Evolutionary conservation across 1,284 basidiomycete species (phyloP), one percentile per base, ranked within the genome.

Genomic region (Pseudozyma thailandica): DNA sequence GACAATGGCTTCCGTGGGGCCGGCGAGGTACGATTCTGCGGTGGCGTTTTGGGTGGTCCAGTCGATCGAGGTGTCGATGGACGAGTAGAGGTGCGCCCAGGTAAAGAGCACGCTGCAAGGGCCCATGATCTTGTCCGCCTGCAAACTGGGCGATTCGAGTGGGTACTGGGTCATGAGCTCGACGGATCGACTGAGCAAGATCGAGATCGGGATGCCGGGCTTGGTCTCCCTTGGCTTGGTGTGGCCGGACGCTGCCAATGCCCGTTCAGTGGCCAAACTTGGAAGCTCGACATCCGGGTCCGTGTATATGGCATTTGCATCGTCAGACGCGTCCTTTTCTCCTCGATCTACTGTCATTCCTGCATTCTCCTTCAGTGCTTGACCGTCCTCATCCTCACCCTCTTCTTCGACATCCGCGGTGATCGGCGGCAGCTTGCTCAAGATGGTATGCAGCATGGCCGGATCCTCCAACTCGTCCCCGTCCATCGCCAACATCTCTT

Each of bases 241-340:
- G 1, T 9, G 30, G 31, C 37, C 35, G 33, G 39, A 31, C 3
- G 44, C 20, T 1, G 59, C 58, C 12, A 60, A 49, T 13, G 46
- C 50, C 4, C 55, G 58, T 33, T 63, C 59, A 2, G 61, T 54
- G 18, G 71, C 59, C 0, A 65, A 37, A 21, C 60, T 69, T 2
- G 71, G 71, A 18, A 64, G 49, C 27, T 74, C 61, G 6, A 74
- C 65, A 13, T 74, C 71, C 9, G 71, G 71, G 37, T 74, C 71
- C 1, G 41, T 44, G n/a, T 65, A 74, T 3, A 74, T 55, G 9
- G 47, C 45, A 1, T 26, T 38, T 16, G 39, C 4, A 13, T 48
- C 53, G 9, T 33, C 31, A 33, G 31, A 10, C 12, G n/a, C 45
- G n/a, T n/a, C n/a, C n/a, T n/a, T n/a, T n/a, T n/a, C 21, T 23